Conservation (phyloP, 1,284 basidiomycete genomes). For the Heterobasidion occidentale region DNA sequence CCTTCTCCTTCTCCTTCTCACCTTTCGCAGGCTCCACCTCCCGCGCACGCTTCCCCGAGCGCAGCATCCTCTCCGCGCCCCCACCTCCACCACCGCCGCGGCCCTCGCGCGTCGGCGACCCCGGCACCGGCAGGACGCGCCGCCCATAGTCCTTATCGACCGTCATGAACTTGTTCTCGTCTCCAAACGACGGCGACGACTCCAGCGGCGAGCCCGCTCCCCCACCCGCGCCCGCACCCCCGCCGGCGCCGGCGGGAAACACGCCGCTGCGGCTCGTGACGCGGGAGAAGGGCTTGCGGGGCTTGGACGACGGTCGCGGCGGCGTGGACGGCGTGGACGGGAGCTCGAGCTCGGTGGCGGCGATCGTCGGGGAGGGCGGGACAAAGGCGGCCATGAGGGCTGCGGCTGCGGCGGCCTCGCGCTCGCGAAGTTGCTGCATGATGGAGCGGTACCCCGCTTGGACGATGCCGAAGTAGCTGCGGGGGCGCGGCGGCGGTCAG, state of each 20-base stretch:
- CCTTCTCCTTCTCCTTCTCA: too few relatives aligned
- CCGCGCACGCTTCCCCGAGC: neutral
- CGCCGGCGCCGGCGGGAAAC: neutral
- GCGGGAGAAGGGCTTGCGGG: conserved; percentile 4
- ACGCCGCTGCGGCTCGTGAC: conserved; percentile 4
- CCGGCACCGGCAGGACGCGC: neutral
- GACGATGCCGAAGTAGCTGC: conserved; percentile 44
- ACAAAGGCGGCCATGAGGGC: neutral
- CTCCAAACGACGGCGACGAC: conserved; percentile 2
- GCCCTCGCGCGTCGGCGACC: neutral
- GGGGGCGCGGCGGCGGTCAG: conserved; percentile 5
- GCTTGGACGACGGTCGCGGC: neutral
- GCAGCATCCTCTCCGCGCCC: neutral
- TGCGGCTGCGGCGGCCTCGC: neutral
- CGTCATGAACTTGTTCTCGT: conserved; percentile 8
- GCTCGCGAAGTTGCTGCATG: conserved; percentile 14
- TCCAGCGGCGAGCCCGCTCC: neutral
- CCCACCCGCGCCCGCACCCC: neutral
- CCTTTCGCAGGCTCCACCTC: neutral
- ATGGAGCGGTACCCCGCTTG: conserved; percentile 61
- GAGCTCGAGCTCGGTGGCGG: conserved; percentile 4
- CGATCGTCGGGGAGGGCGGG: neutral
- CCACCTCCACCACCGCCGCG: neutral
- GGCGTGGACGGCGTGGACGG: conserved; percentile 6
- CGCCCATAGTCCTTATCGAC: conserved; percentile 7